Evolutionary conservation across 2,329 filamentous ascomycete genomes (phyloP).

Genomic region (Tetracladium maxilliforme): DNA sequence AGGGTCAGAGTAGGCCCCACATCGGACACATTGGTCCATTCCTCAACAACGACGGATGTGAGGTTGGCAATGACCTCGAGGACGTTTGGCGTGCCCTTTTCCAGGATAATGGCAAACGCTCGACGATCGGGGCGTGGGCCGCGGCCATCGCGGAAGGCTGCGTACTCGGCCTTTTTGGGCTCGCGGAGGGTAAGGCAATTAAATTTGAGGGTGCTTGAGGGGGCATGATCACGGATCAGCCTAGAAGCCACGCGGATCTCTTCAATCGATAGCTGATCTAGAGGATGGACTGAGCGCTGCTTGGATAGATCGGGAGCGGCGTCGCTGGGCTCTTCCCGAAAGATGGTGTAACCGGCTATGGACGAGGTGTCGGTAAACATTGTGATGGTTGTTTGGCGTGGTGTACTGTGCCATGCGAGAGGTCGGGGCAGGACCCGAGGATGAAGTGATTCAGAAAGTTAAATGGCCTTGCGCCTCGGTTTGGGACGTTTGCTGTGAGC

Average conservation of each 20-base stretch:
- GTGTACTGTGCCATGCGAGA: too few species aligned
- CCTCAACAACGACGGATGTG: constrained; percentile 22
- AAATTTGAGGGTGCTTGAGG: constrained; percentile 21
- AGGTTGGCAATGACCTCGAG: constrained; percentile 36
- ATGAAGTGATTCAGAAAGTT: too few species aligned
- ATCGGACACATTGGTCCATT: constrained; percentile 28
- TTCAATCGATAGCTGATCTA: constrained; percentile 36
- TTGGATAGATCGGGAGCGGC: constrained; percentile 12
- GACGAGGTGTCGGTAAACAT: constrained; percentile 19
- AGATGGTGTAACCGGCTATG: constrained; percentile 29
- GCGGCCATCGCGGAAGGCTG: constrained; percentile 38
- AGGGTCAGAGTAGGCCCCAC: constrained; percentile 27
- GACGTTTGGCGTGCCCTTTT: constrained; percentile 21
- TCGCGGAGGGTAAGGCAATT: constrained; percentile 56
- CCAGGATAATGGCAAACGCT: constrained; percentile 31
- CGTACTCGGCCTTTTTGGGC: constrained; percentile 46
- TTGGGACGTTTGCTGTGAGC: too few species aligned
- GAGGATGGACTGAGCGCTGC: constrained; percentile 3
- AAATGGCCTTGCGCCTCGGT: too few species aligned
- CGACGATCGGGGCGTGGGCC: constrained; percentile 32
- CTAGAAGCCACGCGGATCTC: constrained; percentile 36
- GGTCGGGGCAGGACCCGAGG: too few species aligned
- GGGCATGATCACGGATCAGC: constrained; percentile 24
- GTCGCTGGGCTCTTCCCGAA: constrained; percentile 23
- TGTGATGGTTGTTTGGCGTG: constrained; percentile 1